Percentiles rank a stretch among this genome's conserved stretches.
Evolutionary conservation across 2,329 filamentous ascomycete genomes (phyloP).

Genomic region (Rhexocercosporidium sp.): DNA sequence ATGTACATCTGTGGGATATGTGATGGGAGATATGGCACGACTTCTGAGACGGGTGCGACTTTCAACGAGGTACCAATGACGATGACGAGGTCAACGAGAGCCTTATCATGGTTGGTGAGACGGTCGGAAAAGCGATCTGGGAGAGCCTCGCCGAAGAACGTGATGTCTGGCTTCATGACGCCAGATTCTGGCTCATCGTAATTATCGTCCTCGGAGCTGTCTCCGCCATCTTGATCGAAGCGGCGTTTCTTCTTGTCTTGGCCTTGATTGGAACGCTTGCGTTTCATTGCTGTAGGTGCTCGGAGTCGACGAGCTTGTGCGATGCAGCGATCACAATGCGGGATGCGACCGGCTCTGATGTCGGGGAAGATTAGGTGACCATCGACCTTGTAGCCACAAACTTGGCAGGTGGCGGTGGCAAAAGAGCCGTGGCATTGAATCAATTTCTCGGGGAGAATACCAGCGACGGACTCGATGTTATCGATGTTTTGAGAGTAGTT

Average conservation of each 20-base stretch:
- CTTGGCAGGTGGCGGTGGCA: constrained; percentile 86
- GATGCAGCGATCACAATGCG: constrained; percentile 76
- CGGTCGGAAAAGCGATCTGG: constrained; percentile 83
- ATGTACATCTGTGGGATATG: constrained; percentile 90
- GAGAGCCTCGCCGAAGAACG: constrained; percentile 92
- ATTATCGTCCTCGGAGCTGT: constrained; percentile 51
- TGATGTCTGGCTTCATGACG: constrained; percentile 97
- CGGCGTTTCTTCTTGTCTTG: constrained; percentile 50
- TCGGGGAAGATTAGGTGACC: constrained; percentile 82
- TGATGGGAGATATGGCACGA: constrained; percentile 79
- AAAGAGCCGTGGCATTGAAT: constrained; percentile 98
- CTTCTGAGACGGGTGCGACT: constrained; percentile 92
- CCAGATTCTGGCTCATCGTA: constrained; percentile 69
- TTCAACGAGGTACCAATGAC: constrained; percentile 97
- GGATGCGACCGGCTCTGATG: constrained; percentile 76
- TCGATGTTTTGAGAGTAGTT: constrained; percentile 99
- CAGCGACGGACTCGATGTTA: constrained; percentile 88
- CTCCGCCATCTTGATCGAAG: constrained; percentile 31
- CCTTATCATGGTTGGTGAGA: constrained; percentile 79
- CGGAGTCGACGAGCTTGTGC: constrained; percentile 55
- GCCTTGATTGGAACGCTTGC: constrained; percentile 59
- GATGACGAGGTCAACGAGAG: constrained; percentile 84
- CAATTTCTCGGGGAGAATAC: constrained; percentile 79
- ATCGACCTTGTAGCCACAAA: constrained; percentile 74
- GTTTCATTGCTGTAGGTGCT: constrained; percentile 58